Evolutionary conservation across 2,329 filamentous ascomycete species (phyloP).

Genomic region (Beauveria asiatica): DNA sequence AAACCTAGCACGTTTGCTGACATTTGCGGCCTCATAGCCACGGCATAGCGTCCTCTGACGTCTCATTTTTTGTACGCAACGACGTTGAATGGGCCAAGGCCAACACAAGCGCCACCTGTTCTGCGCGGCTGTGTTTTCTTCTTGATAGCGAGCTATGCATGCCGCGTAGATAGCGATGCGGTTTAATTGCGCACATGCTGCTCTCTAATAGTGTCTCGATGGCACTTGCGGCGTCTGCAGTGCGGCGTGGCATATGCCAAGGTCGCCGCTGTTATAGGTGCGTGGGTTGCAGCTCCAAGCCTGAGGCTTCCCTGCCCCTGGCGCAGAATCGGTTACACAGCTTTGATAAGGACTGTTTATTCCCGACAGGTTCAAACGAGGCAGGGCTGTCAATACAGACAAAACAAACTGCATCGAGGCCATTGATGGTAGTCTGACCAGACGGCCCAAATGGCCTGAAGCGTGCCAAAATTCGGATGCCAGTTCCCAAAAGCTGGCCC

Average conservation of each 20-base stretch:
- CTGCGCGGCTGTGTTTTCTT: background rate
- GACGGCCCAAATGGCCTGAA: background rate
- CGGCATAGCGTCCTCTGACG: background rate
- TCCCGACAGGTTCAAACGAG: background rate
- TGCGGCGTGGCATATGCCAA: background rate
- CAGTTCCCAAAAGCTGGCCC: background rate
- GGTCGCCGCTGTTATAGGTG: background rate
- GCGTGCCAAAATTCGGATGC: background rate
- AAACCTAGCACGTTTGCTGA: background rate
- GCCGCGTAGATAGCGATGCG: background rate
- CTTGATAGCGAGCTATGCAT: background rate
- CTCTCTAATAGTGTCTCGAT: background rate
- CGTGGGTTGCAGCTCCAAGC: background rate
- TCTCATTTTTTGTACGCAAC: background rate
- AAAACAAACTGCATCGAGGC: no score
- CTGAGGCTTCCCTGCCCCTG: background rate
- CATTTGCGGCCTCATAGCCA: background rate
- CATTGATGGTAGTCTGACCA: background rate
- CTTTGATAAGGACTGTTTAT: background rate
- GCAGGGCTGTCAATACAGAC: background rate
- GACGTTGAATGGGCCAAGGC: background rate
- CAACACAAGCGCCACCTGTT: background rate
- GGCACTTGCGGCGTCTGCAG: background rate
- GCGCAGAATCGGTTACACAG: background rate
- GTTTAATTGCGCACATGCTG: background rate